phyloP scores from a whole-genome alignment of 257 asterid species.

The Coffea eugenioides region DNA sequence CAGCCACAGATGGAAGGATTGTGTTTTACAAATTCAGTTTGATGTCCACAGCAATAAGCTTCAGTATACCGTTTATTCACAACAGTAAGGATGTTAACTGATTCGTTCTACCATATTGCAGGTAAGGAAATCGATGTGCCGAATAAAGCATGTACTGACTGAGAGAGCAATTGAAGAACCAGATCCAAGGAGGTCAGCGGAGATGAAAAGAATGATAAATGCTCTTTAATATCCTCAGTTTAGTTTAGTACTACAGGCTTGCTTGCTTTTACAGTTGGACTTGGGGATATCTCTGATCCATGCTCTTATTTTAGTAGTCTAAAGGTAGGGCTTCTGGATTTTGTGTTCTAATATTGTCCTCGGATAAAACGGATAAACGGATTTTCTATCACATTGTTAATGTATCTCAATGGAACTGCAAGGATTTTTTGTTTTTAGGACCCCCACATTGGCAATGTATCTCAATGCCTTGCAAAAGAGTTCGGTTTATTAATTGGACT shows the following conservation, averaged over 20 bases:
- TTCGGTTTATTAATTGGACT: too few relatives aligned
- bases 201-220: constrained; percentile 94
- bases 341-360: too few relatives aligned
- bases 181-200: constrained; percentile 84
- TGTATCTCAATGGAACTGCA: neutral
- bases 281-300: neutral
- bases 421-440: too few relatives aligned
- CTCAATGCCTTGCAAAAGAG: too few relatives aligned
- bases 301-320: neutral
- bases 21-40: neutral
- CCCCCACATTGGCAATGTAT: too few relatives aligned
- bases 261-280: neutral
- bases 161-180: constrained; percentile 96
- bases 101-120: constrained; percentile 19
- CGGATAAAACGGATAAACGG: too few relatives aligned
- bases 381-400: neutral
- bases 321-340: neutral
- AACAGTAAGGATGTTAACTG: neutral
- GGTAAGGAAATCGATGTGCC: constrained; percentile 93
- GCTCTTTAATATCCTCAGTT: constrained; percentile 33
- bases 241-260: neutral
- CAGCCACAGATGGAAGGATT: neutral
- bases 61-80: neutral
- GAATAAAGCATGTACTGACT: constrained; percentile 88
- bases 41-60: neutral